Percentiles rank a stretch among this genome's conserved stretches.
Evolutionary conservation across 2,329 filamentous ascomycete species (phyloP).

Genomic region (Penicillium verrucosum): DNA sequence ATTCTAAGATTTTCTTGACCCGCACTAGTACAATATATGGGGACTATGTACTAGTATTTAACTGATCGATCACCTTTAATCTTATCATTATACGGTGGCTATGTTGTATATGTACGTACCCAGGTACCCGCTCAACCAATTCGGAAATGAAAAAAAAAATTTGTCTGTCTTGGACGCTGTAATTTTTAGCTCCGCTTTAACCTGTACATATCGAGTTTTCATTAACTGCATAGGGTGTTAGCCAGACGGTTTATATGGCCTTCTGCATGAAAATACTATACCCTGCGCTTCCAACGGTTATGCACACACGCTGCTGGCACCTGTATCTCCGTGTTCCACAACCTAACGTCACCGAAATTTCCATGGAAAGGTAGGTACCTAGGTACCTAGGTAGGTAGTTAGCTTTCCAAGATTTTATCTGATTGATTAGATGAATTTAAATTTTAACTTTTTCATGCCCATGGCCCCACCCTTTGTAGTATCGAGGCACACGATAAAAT

Average conservation of each 20-base stretch:
- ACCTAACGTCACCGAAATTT: neutral
- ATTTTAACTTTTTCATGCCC: neutral
- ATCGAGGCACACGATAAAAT: neutral
- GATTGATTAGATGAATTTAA: slow-evolving; percentile 3
- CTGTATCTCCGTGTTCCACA: neutral
- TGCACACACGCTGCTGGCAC: neutral
- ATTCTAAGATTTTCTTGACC: neutral
- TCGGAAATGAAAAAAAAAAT: neutral
- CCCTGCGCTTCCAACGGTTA: neutral
- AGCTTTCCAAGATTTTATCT: too few species aligned
- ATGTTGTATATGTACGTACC: too few species aligned
- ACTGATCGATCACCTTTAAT: neutral
- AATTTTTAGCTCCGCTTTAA: neutral
- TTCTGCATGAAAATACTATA: neutral
- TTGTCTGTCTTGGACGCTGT: neutral
- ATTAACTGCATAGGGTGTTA: neutral
- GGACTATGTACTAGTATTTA: neutral
- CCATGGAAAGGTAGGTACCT: neutral
- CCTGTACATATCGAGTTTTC: neutral
- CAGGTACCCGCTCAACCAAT: neutral
- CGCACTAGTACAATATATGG: neutral
- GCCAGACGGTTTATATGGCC: neutral
- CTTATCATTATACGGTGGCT: neutral
- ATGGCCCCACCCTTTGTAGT: neutral
- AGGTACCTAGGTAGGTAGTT: too few species aligned